These are phyloP conservation scores for Rhizophagus clarus DNA, from an alignment of 192 early-diverging fungal genomes.

Conservation along the genomic window DNA sequence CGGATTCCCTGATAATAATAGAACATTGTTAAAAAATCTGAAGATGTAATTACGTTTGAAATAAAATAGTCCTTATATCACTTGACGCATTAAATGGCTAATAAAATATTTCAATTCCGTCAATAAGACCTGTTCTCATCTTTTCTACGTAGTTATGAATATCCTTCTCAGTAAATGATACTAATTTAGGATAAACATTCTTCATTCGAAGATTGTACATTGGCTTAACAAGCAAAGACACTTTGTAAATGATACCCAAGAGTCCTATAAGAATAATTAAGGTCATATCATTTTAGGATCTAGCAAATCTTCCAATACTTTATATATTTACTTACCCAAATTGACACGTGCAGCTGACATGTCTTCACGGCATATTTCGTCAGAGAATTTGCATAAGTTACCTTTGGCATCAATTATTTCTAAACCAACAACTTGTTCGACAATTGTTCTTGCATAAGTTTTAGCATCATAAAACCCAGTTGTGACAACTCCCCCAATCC, in stretches of 20 bases:
- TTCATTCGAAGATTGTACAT: constrained; percentile 46
- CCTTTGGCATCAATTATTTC: constrained; percentile 15
- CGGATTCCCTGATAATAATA: no score
- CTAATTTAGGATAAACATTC: constrained; percentile 21
- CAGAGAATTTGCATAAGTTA: constrained; percentile 15
- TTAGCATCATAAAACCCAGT: constrained; percentile 19
- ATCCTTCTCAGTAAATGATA: no score
- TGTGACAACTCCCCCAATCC: constrained; percentile 15
- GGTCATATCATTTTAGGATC: background rate
- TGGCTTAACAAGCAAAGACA: constrained; percentile 39
- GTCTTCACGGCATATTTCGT: constrained; percentile 19
- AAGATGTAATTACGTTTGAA: no score
- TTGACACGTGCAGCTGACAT: constrained; percentile 31
- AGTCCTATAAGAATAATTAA: constrained; percentile 26
- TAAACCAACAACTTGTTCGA: constrained; percentile 10
- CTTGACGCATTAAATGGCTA: constrained; percentile 42
- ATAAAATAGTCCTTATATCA: no score
- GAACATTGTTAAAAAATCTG: no score
- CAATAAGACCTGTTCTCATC: no score
- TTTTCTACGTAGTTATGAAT: constrained; percentile 8
- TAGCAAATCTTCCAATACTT: no score
- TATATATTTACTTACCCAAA: constrained; percentile 10
- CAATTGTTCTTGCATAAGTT: background rate
- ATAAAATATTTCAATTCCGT: constrained; percentile 42
- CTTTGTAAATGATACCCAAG: constrained; percentile 40